phyloP scores from a whole-genome alignment of 441 rosid genomes.

The Aleurites moluccanus region DNA sequence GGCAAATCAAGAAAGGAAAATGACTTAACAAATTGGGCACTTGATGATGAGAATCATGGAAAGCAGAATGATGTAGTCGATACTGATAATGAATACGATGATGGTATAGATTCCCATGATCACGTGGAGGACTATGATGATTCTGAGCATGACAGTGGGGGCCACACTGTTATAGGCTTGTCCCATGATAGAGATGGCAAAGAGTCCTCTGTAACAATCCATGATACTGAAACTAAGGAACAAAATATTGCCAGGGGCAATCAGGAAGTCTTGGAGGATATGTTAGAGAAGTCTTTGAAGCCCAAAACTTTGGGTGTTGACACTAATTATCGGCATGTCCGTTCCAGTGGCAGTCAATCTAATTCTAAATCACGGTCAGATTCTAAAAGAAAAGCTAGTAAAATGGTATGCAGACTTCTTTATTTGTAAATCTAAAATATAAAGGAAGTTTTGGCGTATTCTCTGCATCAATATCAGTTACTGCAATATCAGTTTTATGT shows the following conservation, averaged over 20 bases:
- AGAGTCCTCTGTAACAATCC: conserved; percentile 30
- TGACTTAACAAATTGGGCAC: conserved; percentile 22
- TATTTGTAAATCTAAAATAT: not conserved
- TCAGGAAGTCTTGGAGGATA: conserved; percentile 32
- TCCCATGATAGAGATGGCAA: conserved; percentile 25
- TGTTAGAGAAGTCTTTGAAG: conserved; percentile 34
- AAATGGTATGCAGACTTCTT: conserved; percentile 54
- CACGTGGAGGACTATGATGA: conserved; percentile 53
- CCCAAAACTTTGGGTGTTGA: conserved; percentile 25
- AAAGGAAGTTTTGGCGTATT: not conserved
- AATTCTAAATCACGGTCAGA: conserved; percentile 44
- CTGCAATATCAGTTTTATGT: not conserved
- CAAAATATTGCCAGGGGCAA: conserved; percentile 37
- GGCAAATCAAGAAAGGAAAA: conserved; percentile 29
- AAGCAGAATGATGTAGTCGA: conserved; percentile 39
- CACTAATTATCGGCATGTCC: conserved; percentile 23
- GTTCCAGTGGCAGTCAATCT: conserved; percentile 37
- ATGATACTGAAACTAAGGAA: conserved; percentile 29
- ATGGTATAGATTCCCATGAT: conserved; percentile 57
- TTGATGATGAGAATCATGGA: conserved; percentile 31
- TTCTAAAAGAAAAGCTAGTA: conserved; percentile 58
- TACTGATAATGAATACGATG: conserved; percentile 55
- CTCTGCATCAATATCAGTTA: not conserved
- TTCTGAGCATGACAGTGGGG: conserved; percentile 41
- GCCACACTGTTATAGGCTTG: conserved; percentile 23